phyloP scores from a whole-genome alignment of 192 early-diverging fungal species.

The Umbelopsis vinacea region DNA sequence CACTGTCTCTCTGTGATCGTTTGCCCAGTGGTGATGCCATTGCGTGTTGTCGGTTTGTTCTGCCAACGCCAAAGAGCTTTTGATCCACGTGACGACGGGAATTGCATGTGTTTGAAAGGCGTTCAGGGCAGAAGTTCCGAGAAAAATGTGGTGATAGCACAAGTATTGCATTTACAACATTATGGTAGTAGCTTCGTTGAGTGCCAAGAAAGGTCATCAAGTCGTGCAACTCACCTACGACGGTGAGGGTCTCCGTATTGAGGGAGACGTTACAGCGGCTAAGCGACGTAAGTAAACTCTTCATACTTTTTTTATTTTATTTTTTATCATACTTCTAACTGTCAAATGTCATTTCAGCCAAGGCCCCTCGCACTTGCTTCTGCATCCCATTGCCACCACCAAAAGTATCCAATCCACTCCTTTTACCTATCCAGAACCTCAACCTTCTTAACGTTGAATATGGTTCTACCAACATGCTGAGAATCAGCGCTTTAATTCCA shows the following conservation, averaged over 20 bases:
- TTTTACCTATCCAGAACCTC: conserved; percentile 33
- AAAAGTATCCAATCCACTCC: conserved; percentile 24
- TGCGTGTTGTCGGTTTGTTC: no score
- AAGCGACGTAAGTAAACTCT: conserved; percentile 27
- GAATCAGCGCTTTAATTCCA: conserved; percentile 33
- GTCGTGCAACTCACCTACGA: conserved; percentile 32
- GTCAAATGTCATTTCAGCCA: conserved; percentile 16
- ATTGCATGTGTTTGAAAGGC: no score
- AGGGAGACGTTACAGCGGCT: conserved; percentile 34
- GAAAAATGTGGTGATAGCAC: neutral
- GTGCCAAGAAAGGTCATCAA: conserved; percentile 26
- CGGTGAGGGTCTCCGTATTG: conserved; percentile 38
- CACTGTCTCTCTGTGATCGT: neutral
- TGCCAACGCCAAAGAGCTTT: no score
- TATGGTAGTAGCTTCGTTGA: neutral
- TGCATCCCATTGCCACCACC: conserved; percentile 35
- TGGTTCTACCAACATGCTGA: conserved; percentile 32
- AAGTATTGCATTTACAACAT: no score
- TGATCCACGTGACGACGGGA: no score
- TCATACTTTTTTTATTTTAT: neutral
- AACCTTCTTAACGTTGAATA: conserved; percentile 28
- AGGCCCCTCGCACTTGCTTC: conserved; percentile 18
- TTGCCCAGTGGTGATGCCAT: neutral
- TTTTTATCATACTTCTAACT: neutral
- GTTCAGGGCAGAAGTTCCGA: neutral